Evolutionary conservation across 1,284 basidiomycete genomes (phyloP).

Genomic region (Dichomitus squalens): DNA sequence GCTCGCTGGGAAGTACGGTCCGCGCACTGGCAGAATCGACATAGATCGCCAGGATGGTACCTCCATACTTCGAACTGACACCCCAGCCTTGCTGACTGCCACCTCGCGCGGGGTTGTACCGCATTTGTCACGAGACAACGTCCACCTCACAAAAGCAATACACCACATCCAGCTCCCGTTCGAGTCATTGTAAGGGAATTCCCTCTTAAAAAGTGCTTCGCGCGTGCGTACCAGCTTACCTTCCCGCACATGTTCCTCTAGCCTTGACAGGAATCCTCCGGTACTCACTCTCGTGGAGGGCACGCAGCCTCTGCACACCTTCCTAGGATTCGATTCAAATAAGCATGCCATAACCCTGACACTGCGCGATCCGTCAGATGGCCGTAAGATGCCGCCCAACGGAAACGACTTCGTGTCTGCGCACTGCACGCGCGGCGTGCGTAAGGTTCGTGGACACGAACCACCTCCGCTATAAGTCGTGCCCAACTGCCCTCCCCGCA

Average conservation of each 20-base stretch:
- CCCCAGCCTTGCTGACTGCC: slow-evolving; percentile 61
- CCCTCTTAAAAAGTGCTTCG: not conserved
- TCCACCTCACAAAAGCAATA: slow-evolving; percentile 48
- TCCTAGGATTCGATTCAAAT: slow-evolving; percentile 53
- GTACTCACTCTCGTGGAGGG: slow-evolving; percentile 57
- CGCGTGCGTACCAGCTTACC: slow-evolving; percentile 2
- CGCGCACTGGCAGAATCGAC: slow-evolving; percentile 20
- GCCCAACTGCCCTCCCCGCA: slow-evolving; percentile 30
- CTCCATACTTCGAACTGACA: slow-evolving; percentile 43
- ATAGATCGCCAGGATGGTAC: slow-evolving; percentile 18
- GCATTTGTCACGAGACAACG: slow-evolving; percentile 72
- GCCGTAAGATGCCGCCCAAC: slow-evolving; percentile 69
- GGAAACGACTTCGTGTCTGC: slow-evolving; percentile 57
- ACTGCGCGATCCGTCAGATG: slow-evolving; percentile 66
- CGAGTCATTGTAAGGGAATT: slow-evolving; percentile 75
- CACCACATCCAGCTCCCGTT: slow-evolving; percentile 71
- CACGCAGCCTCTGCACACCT: slow-evolving; percentile 54
- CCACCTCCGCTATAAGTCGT: not conserved
- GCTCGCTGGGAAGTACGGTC: slow-evolving; percentile 16
- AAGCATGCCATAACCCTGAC: slow-evolving; percentile 61
- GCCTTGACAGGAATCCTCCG: slow-evolving; percentile 64
- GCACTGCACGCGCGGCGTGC: slow-evolving; percentile 67
- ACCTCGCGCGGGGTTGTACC: slow-evolving; percentile 75
- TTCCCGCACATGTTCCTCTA: slow-evolving; percentile 28
- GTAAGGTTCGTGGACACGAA: slow-evolving; percentile 50